Evolutionary conservation across 257 asterid genomes (phyloP), one percentile per base, ranked within the genome.

Genomic region (Fraxinus pennsylvanica): DNA sequence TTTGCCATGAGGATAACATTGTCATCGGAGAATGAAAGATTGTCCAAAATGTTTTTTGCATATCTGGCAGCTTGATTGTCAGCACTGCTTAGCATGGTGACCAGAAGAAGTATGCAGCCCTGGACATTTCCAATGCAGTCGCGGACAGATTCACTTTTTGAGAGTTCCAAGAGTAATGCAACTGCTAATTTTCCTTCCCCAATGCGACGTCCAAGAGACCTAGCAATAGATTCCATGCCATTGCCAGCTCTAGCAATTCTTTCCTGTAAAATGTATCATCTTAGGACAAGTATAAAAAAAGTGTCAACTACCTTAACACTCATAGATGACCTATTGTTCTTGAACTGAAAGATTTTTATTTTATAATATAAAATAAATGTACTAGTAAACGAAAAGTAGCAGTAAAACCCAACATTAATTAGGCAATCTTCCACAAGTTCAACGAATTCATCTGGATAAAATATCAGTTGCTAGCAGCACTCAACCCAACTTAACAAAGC

Each of bases 1-100:
- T 86, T 85, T 12, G 91, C 92, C 96, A 90, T 90, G 77, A 76
- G 87, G 73, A 88, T 81, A 54, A 88, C 90, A 81, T 90, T 90
- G 82, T 89, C 90, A 80, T 90, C 91, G 5, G 90, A 89, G 86
- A 84, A 87, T 10, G 95, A 89, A 61, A 90, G 90, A 70, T 87
- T 87, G 82, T 90, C 91, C 81, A 90, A 78, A 71, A 90, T 84
- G 27, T 73, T 77, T 80, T 71, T 76, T 1, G 95, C 93, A 73
- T 87, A 88, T 66, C 75, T 75, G 71, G 89, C 84, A 19, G 90
- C 88, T 83, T 90, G 89, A 78, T 59, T 84, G 85, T 90, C 95
- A 33, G 80, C 84, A 81, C 79, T 81, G 84, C 86, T 82, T 68
- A 87, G 82, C 89, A 89, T 84, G 8, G 93, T 88, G 30, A 84